Conservation (phyloP, 495 filamentous ascomycete species). For the Lasiosphaeris hirsuta region DNA sequence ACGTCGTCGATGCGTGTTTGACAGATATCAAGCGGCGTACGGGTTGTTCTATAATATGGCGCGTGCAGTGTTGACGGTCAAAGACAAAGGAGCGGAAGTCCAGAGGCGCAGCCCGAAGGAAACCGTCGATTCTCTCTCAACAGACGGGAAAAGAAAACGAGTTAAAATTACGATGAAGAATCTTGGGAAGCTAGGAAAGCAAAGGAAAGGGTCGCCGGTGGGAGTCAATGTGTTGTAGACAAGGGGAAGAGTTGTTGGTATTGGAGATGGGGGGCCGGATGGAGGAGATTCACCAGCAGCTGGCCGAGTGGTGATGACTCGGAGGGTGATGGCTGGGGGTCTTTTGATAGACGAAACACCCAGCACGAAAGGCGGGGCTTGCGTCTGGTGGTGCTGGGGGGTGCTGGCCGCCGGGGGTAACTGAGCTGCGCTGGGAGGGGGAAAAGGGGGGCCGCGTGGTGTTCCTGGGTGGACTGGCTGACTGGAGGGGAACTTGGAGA, state of each 20-base stretch:
- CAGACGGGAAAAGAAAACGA: not conserved
- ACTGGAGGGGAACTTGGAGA: no score
- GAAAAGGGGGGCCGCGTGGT: conserved; percentile 4
- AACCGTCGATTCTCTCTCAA: not conserved
- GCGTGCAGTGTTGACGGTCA: not conserved
- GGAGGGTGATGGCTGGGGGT: conserved; percentile 8
- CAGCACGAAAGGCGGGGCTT: conserved; percentile 11
- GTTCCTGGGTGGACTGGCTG: conserved; percentile 2
- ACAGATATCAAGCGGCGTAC: not conserved
- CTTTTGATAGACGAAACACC: not conserved
- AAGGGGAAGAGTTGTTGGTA: not conserved
- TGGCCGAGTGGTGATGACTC: conserved; percentile 4
- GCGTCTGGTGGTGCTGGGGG: not conserved
- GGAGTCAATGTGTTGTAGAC: not conserved
- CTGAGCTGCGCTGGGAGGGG: not conserved
- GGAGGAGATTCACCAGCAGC: conserved; percentile 1
- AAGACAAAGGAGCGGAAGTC: conserved; percentile 9
- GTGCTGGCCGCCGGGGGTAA: not conserved
- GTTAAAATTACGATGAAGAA: not conserved
- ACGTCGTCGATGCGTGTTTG: not conserved
- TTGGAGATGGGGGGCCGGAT: not conserved
- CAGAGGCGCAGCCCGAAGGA: not conserved
- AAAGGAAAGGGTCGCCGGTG: not conserved
- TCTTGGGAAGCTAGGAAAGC: not conserved
- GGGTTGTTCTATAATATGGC: not conserved